Evolutionary conservation across 2,329 filamentous ascomycete species (phyloP).

Genomic region (Fusarium sp.): DNA sequence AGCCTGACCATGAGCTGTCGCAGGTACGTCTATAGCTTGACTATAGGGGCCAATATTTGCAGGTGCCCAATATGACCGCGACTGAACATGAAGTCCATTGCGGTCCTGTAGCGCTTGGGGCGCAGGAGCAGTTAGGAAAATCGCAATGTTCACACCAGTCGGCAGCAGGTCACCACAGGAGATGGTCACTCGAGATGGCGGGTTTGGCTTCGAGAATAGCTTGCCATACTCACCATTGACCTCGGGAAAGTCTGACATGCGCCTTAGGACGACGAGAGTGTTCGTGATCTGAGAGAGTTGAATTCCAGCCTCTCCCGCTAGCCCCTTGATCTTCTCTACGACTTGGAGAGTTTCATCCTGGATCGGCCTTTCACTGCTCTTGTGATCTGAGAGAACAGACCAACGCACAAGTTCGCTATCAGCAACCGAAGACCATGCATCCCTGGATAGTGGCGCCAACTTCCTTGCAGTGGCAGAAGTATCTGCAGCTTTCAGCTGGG

Average conservation of each 20-base stretch:
- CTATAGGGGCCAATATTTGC: slow-evolving; percentile 98
- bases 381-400: slow-evolving; percentile 51
- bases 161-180: slow-evolving; percentile 78
- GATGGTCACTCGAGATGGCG: slow-evolving; percentile 86
- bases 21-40: slow-evolving; percentile 75
- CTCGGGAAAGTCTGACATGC: slow-evolving; percentile 80
- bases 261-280: slow-evolving; percentile 76
- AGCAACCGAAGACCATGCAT: slow-evolving; percentile 17
- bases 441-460: background rate
- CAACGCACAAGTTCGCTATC: slow-evolving; percentile 50
- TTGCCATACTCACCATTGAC: slow-evolving; percentile 82
- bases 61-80: slow-evolving; percentile 94
- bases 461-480: slow-evolving; percentile 5
- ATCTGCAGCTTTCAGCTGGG: slow-evolving; percentile 5
- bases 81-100: slow-evolving; percentile 86
- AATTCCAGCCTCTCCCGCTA: slow-evolving; percentile 49
- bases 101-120: slow-evolving; percentile 50
- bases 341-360: slow-evolving; percentile 61
- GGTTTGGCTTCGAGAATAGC: slow-evolving; percentile 81
- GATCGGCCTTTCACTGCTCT: slow-evolving; percentile 48
- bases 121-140: slow-evolving; percentile 61
- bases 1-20: slow-evolving; percentile 32
- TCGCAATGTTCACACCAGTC: slow-evolving; percentile 65
- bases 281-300: slow-evolving; percentile 59
- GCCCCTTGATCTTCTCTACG: slow-evolving; percentile 56